Evolutionary conservation across 2,329 filamentous ascomycete species (phyloP), one percentile per base, ranked within the genome.

Genomic region (Xylariaceae sp.): DNA sequence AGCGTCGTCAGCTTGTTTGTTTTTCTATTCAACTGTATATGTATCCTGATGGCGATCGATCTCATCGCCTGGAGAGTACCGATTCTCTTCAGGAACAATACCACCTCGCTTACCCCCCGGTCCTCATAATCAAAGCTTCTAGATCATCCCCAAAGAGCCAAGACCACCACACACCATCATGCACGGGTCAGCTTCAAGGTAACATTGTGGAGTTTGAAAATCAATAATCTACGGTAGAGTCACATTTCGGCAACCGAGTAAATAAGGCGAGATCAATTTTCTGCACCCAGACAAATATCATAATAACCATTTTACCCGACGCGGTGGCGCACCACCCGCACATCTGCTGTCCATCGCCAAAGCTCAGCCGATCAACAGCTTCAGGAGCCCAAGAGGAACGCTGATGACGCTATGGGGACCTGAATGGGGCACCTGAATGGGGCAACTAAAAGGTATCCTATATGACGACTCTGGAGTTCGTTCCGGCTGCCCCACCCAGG

Each of bases 251-350:
- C 26, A 59, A 28, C 56, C 59, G 59, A 61, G 48, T 53, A n/a
- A n/a, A n/a, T n/a, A 44, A 40, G 55, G 58, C 58, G 51, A 58
- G 39, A 37, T 48, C 44, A 59, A 49, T 61, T 49, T 50, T 33
- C 34, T 46, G 53, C 49, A 40, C 53, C 44, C 17, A 47, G 41
- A 31, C 40, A 58, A 19, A 47, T 51, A 39, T 26, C n/a, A n/a
- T n/a, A 48, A 60, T 58, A 58, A 55, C 58, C 58, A 47, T 48
- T 61, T 55, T 59, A 59, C 43, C 55, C 56, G 51, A 52, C 48
- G 50, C 34, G 12, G 54, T 56, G 46, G 52, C 52, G 37, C 28
- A 31, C 34, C 49, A 23, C 52, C 41, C 31, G 34, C 8, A 21
- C 6, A 28, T 33, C 39, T 53, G 39, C 28, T 45, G 24, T 34